Evolutionary conservation across 2,329 filamentous ascomycete species (phyloP).

Genomic region (Orbilia javanica): DNA sequence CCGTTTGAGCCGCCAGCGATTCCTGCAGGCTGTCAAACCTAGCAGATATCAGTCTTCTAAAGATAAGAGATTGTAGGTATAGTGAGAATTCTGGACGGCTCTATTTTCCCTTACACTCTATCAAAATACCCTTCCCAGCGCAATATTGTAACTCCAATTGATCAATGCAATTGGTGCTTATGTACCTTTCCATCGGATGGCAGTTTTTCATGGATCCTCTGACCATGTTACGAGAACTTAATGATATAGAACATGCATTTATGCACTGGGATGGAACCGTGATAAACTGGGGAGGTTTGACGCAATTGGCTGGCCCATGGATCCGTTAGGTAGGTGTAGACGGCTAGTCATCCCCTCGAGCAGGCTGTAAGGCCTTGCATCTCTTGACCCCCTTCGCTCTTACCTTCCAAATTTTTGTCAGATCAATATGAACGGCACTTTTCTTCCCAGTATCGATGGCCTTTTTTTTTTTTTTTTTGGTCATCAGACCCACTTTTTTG

Average conservation of each 20-base stretch:
- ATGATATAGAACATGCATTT: constrained; percentile 30
- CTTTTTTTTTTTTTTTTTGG: too few species aligned
- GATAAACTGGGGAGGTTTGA: constrained; percentile 12
- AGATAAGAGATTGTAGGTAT: not conserved
- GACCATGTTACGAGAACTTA: constrained; percentile 17
- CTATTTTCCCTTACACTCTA: not conserved
- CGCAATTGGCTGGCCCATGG: constrained; percentile 7
- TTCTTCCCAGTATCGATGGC: not conserved
- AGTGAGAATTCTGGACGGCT: not conserved
- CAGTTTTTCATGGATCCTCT: constrained; percentile 8
- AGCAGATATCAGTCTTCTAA: not conserved
- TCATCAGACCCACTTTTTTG: constrained; percentile 43
- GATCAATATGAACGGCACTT: constrained; percentile 21
- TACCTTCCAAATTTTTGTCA: constrained; percentile 18
- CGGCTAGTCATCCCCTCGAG: not conserved
- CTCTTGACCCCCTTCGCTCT: constrained; percentile 11
- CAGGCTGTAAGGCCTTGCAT: constrained; percentile 31
- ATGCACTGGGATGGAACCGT: constrained; percentile 14
- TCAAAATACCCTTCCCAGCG: not conserved
- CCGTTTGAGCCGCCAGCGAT: constrained; percentile 28
- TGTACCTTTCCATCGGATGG: not conserved
- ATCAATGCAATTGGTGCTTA: not conserved
- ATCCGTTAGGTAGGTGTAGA: constrained; percentile 1
- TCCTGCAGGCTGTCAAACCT: constrained; percentile 14
- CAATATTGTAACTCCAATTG: not conserved